Percentiles rank a stretch among this genome's conserved stretches.
These are phyloP conservation scores for Colletotrichum orchidophilum DNA, from an alignment of 2,329 filamentous ascomycete species.

Conservation along the genomic window DNA sequence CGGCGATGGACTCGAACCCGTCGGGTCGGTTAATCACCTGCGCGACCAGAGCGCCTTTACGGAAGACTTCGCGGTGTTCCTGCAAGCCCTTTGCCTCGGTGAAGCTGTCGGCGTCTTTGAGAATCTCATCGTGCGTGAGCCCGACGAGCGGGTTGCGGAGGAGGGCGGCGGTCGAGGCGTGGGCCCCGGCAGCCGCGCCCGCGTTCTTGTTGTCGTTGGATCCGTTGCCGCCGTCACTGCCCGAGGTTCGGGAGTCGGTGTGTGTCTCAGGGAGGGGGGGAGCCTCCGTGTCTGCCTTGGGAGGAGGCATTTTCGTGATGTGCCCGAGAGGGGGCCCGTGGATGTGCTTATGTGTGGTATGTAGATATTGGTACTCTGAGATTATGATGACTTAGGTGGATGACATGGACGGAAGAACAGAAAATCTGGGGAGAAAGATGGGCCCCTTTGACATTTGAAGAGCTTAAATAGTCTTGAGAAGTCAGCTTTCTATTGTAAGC, in stretches of 20 bases:
- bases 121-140: constrained; percentile 40
- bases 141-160: constrained; percentile 44
- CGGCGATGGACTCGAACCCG: constrained; percentile 41
- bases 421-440: not conserved
- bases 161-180: constrained; percentile 39
- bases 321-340: not conserved
- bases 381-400: not conserved
- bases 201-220: not conserved
- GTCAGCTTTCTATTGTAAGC: not conserved
- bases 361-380: not conserved
- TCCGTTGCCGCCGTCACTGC: not conserved
- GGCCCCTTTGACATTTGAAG: not conserved
- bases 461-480: not conserved
- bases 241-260: constrained; percentile 1
- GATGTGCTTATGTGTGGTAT: not conserved
- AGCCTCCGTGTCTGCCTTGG: constrained; percentile 23
- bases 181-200: not conserved
- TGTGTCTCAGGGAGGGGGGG: constrained; percentile 5
- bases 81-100: constrained; percentile 45
- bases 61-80: constrained; percentile 55
- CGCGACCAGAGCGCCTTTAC: constrained; percentile 61
- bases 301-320: constrained; percentile 1
- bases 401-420: not conserved
- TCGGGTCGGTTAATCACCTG: constrained; percentile 49
- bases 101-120: constrained; percentile 49